Conservation (phyloP, 2,329 filamentous ascomycete genomes). For the Fusarium decemcellulare region DNA sequence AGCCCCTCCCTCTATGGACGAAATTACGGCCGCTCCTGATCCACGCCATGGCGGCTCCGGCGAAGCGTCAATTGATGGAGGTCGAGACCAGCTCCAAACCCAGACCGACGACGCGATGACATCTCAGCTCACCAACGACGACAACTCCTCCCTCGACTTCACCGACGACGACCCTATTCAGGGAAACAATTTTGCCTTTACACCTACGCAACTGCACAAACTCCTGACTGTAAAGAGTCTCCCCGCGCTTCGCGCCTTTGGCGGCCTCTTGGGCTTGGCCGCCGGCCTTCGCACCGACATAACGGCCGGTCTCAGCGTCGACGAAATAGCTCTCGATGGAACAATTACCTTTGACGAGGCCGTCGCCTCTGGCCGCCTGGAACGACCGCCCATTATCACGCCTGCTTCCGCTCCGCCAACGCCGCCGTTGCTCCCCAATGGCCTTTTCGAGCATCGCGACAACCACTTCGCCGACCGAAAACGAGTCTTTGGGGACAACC, state of each 20-base stretch:
- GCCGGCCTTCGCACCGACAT: slow-evolving; percentile 65
- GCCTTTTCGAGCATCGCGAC: slow-evolving; percentile 49
- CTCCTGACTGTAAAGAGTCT: slow-evolving; percentile 66
- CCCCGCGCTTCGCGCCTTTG: slow-evolving; percentile 64
- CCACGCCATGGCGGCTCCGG: slow-evolving; percentile 38
- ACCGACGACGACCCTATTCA: slow-evolving; percentile 45
- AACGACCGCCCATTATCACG: slow-evolving; percentile 46
- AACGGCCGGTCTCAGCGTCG: slow-evolving; percentile 62
- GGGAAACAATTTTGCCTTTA: slow-evolving; percentile 67
- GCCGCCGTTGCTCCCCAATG: slow-evolving; percentile 42
- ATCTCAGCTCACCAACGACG: slow-evolving; percentile 10
- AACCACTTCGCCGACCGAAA: slow-evolving; percentile 69
- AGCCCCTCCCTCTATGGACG: slow-evolving; percentile 47
- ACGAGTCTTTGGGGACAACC: slow-evolving; percentile 78
- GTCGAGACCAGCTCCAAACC: slow-evolving; percentile 17
- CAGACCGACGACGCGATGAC: slow-evolving; percentile 21
- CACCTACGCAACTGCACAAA: slow-evolving; percentile 67
- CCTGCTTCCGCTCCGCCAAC: slow-evolving; percentile 38
- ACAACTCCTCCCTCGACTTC: slow-evolving; percentile 44
- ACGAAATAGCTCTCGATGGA: slow-evolving; percentile 63
- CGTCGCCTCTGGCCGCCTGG: slow-evolving; percentile 53
- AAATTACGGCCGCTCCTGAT: slow-evolving; percentile 44
- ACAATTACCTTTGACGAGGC: slow-evolving; percentile 65
- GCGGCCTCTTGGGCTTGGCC: slow-evolving; percentile 67
- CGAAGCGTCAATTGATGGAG: slow-evolving; percentile 27